Conservation (phyloP, 2,329 filamentous ascomycete species). For the Fusarium sp. region DNA sequence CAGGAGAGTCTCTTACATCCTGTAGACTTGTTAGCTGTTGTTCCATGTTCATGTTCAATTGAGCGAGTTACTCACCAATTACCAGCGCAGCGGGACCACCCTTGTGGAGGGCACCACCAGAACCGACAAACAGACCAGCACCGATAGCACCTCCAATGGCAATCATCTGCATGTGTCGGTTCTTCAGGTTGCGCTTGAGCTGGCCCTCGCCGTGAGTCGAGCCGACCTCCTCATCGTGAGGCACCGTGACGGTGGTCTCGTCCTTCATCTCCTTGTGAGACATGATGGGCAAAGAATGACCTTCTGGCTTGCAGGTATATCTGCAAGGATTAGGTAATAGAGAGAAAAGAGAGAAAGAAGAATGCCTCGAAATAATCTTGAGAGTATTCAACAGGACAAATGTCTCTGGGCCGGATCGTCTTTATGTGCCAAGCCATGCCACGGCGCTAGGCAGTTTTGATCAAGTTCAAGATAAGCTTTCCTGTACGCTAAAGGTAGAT, state of each 20-base stretch:
- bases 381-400: not conserved
- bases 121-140: constrained; percentile 89
- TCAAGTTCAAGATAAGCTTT: constrained; percentile 37
- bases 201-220: constrained; percentile 22
- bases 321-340: not conserved
- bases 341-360: not conserved
- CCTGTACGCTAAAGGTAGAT: constrained; percentile 4
- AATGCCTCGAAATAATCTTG: not conserved
- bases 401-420: not conserved
- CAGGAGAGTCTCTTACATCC: constrained; percentile 14
- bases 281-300: constrained; percentile 10
- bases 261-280: constrained; percentile 35
- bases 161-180: constrained; percentile 95
- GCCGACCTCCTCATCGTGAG: constrained; percentile 36
- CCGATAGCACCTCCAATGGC: constrained; percentile 76
- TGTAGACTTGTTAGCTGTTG: constrained; percentile 5
- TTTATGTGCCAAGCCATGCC: constrained; percentile 24
- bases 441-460: constrained; percentile 9
- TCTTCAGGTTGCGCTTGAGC: constrained; percentile 74
- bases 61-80: constrained; percentile 66
- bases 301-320: not conserved
- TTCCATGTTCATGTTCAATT: not conserved
- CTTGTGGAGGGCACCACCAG: constrained; percentile 75
- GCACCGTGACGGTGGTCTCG: constrained; percentile 17
- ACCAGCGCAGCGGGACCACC: constrained; percentile 84